Base-by-base conservation (phyloP, 2,329 filamentous ascomycete species). In the Karstenula rhodostoma region DNA sequence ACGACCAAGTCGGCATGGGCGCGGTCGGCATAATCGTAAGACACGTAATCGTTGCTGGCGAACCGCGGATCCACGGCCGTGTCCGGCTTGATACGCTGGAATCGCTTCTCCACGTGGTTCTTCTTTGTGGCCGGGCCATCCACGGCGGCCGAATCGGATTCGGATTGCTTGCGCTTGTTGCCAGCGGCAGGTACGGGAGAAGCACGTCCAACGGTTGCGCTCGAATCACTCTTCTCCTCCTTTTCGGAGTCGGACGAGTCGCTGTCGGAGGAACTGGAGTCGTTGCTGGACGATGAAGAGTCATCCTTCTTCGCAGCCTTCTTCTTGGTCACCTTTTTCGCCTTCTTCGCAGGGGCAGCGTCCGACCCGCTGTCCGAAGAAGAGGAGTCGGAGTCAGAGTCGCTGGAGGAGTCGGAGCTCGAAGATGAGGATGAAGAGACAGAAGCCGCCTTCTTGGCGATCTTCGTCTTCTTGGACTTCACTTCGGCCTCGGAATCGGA, bases 1-100 rank as follows among this genome's bases (percentile, higher is more conserved):
- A 97, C 87, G 51, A 93, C 92, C 64, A 99, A 82, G 75, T 97
- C 94, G 68, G 93, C 87, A 74, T 94, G 92, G 9, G 96, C 96
- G 69, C 89, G 89, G 70, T 95, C 90, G 25, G 94, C 94, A 80
- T 98, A 99, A 65, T 91, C 89, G 77, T 97, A 93, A 23, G 89
- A 84, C 12, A 92, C 84, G 76, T 94, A 98, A 15, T 86, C 87
- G 79, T 98, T 97, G 69, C 90, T 93, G 2, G 87, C 76, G 69
- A 93, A 89, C 71, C 83, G 86, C 23, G 86, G 84, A 71, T 93
- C 90, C 59, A 92, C 90, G 64, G 81, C 80, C 69, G 87, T 86
- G 76, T 89, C 86, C 78, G 86, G 88, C 74, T 87, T 87, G 75
- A 92, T 92, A 72, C 89, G 92, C 63, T 87, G 96, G 82, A 91